Base-by-base conservation (phyloP, 495 filamentous ascomycete genomes). In the Neurospora sp. region DNA sequence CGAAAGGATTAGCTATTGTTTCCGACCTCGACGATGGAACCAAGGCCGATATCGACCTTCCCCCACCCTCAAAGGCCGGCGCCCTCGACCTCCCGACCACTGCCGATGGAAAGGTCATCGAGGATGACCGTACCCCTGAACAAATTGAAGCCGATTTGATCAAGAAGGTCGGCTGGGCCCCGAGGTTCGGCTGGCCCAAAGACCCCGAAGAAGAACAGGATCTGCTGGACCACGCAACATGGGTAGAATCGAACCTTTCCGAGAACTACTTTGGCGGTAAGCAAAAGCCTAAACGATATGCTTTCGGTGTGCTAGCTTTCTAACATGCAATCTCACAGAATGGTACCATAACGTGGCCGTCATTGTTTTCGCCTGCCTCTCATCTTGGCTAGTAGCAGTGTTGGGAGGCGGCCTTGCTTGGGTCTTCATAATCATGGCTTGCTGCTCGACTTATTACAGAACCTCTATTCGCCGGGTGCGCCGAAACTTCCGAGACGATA, bases 291-390 rank as follows among this genome's bases (percentile, higher is more conserved):
- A 42, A 69, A 27, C 39, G 20, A 31, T 27, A 41, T 18, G 5
- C 5, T 37, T 14, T 44, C 69, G 18, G 11, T 14, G 20, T 35
- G 37, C 39, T 39, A 20, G 39, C 20, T 35, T 46, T 71, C 44
- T 76, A 39, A 76, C 72, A 39, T 69, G n/a, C 20, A 40, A n/a
- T 73, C 39, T 11, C 23, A n/a, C 74, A 93, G 95, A 98, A 78
- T 99, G 96, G 96, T 98, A 98, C 81, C 94, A 98, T 80, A 98
- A 99, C 81, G 90, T 94, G 18, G 96, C 84, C 37, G 85, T 98
- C 72, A 98, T 99, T 75, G 85, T 93, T 59, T 98, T 99, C 77
- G 94, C 96, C 35, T 97, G 94, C 77, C 85, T 99, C 35, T 84
- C 89, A 35, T 97, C 95, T 3, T 99, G 95, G 94, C 82, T 97